These are phyloP conservation scores for Eustoma russellianum DNA, from an alignment of 257 asterid species.

Conservation along the genomic window DNA sequence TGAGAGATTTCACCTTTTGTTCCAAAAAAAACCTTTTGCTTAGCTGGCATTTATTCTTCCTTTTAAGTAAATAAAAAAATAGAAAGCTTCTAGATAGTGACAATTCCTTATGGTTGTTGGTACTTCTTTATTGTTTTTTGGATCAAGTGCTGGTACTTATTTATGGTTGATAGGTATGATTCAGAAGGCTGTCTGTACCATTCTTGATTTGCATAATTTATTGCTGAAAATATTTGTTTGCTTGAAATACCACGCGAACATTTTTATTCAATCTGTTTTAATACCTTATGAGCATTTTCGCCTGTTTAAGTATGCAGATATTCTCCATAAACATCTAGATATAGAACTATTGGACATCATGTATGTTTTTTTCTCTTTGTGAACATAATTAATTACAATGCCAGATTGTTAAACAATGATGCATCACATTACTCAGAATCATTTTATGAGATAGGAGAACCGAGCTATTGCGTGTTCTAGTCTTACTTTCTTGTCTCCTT, in stretches of 20 bases:
- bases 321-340: too few relatives aligned
- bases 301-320: too few relatives aligned
- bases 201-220: slow-evolving; percentile 11
- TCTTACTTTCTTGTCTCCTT: too few relatives aligned
- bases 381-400: too few relatives aligned
- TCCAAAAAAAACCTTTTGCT: slow-evolving; percentile 27
- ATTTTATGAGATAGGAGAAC: too few relatives aligned
- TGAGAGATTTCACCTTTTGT: too few relatives aligned
- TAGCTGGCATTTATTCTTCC: slow-evolving; percentile 37
- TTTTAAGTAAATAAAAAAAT: slow-evolving; percentile 12
- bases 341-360: too few relatives aligned
- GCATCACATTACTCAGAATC: too few relatives aligned
- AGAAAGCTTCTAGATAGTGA: slow-evolving; percentile 31
- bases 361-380: too few relatives aligned
- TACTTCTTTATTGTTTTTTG: slow-evolving; percentile 34
- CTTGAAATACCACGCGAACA: background rate
- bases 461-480: too few relatives aligned
- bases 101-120: slow-evolving; percentile 61
- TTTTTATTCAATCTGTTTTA: background rate
- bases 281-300: too few relatives aligned
- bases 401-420: too few relatives aligned
- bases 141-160: slow-evolving; percentile 33
- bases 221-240: slow-evolving; percentile 10
- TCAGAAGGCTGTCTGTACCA: slow-evolving; percentile 13
- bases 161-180: slow-evolving; percentile 42